Conservation (phyloP, 192 early-diverging fungal species). For the Ambispora gerdemannii region DNA sequence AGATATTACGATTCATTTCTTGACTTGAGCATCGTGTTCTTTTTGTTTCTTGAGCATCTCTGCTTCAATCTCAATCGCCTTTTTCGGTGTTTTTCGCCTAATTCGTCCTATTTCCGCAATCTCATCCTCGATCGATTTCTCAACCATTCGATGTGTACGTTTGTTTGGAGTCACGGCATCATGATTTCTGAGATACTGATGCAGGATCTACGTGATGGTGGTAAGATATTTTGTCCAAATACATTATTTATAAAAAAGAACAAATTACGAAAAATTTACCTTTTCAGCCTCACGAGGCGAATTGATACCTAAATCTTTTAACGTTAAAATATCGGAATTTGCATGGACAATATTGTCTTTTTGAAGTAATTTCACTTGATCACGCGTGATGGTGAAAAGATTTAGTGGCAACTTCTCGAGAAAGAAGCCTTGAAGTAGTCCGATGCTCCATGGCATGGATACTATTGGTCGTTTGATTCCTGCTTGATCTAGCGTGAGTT, state of each 20-base stretch:
- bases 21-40: neutral
- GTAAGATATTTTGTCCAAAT: too few relatives aligned
- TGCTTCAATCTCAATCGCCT: neutral
- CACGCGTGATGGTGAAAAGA: conserved; percentile 36
- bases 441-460: conserved; percentile 33
- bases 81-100: neutral
- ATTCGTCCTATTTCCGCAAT: neutral
- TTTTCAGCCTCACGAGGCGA: conserved; percentile 34
- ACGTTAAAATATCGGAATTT: neutral
- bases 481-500: conserved; percentile 31
- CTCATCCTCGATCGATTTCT: neutral
- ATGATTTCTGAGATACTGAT: conserved; percentile 5
- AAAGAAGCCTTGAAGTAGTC: conserved; percentile 32
- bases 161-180: neutral
- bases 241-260: too few relatives aligned
- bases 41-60: neutral
- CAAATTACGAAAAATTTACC: too few relatives aligned
- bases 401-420: conserved; percentile 37
- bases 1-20: neutral
- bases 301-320: conserved; percentile 32
- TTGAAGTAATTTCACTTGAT: conserved; percentile 32
- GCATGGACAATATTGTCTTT: conserved; percentile 34
- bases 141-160: neutral
- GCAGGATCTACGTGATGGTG: conserved; percentile 4
- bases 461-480: conserved; percentile 33